phyloP scores from a whole-genome alignment of 2,329 filamentous ascomycete species.

The Botrytis cinerea region DNA sequence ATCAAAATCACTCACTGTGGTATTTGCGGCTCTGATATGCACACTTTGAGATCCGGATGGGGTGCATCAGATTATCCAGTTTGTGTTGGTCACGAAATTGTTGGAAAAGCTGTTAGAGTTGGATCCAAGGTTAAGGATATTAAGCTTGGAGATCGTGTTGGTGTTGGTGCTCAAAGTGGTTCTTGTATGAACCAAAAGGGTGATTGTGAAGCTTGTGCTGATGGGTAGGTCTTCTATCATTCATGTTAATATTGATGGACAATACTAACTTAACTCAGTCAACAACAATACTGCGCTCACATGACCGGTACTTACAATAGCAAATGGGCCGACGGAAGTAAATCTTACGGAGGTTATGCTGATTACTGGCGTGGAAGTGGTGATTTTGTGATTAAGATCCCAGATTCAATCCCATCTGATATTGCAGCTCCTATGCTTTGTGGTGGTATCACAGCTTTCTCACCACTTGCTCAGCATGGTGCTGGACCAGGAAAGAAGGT shows the following conservation, averaged over 20 bases:
- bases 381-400: constrained; percentile 62
- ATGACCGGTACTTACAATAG: constrained; percentile 49
- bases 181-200: constrained; percentile 45
- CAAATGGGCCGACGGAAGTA: constrained; percentile 39
- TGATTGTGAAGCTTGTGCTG: constrained; percentile 53
- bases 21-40: constrained; percentile 46
- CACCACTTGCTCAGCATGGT: constrained; percentile 66
- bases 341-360: constrained; percentile 56
- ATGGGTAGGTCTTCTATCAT: constrained; percentile 31
- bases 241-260: constrained; percentile 30
- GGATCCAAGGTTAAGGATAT: constrained; percentile 61
- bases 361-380: constrained; percentile 54
- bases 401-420: constrained; percentile 52
- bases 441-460: constrained; percentile 73
- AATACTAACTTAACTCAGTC: not conserved
- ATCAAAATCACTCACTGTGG: constrained; percentile 53
- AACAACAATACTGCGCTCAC: constrained; percentile 13
- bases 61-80: constrained; percentile 40
- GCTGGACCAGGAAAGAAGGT: constrained; percentile 71
- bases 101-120: constrained; percentile 50
- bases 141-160: constrained; percentile 54
- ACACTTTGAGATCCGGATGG: constrained; percentile 38
- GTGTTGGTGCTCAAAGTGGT: constrained; percentile 53
- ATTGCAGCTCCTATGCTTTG: constrained; percentile 71
- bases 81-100: constrained; percentile 53